Base-by-base conservation (phyloP, 2,329 filamentous ascomycete genomes). In the Fragosphaeria purpurea region DNA sequence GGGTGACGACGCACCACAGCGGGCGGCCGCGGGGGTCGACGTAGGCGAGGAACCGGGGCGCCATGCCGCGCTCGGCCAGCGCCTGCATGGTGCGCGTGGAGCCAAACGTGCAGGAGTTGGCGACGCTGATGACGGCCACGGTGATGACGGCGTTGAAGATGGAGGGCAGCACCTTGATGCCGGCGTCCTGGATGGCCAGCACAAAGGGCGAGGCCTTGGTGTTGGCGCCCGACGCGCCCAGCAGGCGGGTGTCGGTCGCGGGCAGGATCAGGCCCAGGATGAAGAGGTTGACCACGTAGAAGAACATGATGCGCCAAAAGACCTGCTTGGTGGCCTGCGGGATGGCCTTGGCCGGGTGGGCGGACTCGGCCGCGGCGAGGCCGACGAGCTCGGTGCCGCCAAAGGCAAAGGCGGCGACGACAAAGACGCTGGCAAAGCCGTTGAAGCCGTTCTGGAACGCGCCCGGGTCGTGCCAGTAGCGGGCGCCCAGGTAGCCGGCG, bases 11-110 rank as follows among this genome's bases (percentile, higher is more conserved):
- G 47, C 75, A 75, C 56, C 72, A 73, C 22, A 81, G 63, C 1
- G 81, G 81, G 10, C 81, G 77, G 34, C 81, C 81, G 37, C 72
- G 63, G 55, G 73, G 74, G 61, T 84, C 81, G 56, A 85, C 75
- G 60, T 82, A 81, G 34, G 73, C 70, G 37, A 84, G 68, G 57
- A 79, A 68, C 53, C 65, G 69, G 12, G 80, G 80, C 0, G 75
- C 80, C 70, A 73, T 73, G 46, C 70, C 70, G 6, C 65, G 66
- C 58, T 69, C 64, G 7, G 71, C 70, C 54, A 76, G 65, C 4
- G 73, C 73, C 58, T 74, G 71, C 62, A 76, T 68, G 1, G 74
- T 76, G 7, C 74, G 69, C 7, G 72, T 74, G 9, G 70, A 74
- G 41, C 71, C 73, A 51, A 70, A 77, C 4, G 71, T 70, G 61